Evolutionary conservation across 2,329 filamentous ascomycete genomes (phyloP).

Genomic region (Nothophaeocryptopus gaeumannii): DNA sequence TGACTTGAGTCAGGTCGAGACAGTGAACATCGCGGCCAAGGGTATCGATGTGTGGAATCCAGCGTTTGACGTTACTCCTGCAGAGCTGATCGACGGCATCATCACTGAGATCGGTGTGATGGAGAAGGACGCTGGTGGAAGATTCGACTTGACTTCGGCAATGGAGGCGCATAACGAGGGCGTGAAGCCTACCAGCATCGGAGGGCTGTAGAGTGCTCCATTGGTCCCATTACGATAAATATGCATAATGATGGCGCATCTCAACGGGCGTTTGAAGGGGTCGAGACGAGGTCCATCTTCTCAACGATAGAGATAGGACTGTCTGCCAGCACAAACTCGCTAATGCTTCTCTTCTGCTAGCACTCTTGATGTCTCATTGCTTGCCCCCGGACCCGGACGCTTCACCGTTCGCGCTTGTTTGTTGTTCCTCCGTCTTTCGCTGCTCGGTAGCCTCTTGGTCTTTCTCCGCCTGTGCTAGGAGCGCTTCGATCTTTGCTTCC

Average conservation of each 20-base stretch:
- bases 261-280: no score
- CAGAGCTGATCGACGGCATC: slow-evolving; percentile 83
- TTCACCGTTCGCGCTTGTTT: slow-evolving; percentile 17
- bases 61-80: slow-evolving; percentile 91
- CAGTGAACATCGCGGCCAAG: slow-evolving; percentile 73
- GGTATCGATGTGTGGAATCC: slow-evolving; percentile 92
- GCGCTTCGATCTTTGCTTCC: slow-evolving; percentile 55
- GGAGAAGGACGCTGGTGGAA: slow-evolving; percentile 68
- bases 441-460: slow-evolving; percentile 34
- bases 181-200: slow-evolving; percentile 34
- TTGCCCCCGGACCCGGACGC: background rate
- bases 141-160: slow-evolving; percentile 54
- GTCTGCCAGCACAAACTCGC: background rate
- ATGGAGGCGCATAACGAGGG: slow-evolving; percentile 35
- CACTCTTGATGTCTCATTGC: background rate
- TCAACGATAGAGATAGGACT: no score
- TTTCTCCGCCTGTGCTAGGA: slow-evolving; percentile 50
- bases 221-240: background rate
- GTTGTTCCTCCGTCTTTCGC: slow-evolving; percentile 25
- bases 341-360: background rate
- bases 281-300: no score
- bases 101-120: slow-evolving; percentile 90
- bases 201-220: slow-evolving; percentile 25
- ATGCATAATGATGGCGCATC: no score
- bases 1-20: slow-evolving; percentile 62